Evolutionary conservation across 352 stramenopile species (phyloP).

Genomic region (Thalassiosira delicatula): DNA sequence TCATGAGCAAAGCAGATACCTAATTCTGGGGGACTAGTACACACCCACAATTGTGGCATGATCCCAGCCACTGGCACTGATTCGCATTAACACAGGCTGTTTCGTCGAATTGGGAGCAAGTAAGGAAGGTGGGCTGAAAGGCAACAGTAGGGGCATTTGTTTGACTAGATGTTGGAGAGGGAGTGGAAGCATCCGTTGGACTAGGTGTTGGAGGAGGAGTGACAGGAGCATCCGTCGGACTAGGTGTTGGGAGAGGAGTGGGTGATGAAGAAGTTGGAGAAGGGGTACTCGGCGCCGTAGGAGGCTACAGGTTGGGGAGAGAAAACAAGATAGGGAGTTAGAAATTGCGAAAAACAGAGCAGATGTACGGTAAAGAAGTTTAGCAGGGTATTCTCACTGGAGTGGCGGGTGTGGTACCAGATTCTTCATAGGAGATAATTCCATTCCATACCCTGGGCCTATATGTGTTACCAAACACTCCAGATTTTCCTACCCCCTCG

Average conservation of each 20-base stretch:
- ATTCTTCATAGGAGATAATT: too few relatives aligned
- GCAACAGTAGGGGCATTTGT: not conserved
- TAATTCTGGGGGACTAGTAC: not conserved
- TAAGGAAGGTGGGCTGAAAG: not conserved
- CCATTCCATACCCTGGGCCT: too few relatives aligned
- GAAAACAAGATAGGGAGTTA: too few relatives aligned
- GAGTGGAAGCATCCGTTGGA: not conserved
- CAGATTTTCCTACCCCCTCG: too few relatives aligned
- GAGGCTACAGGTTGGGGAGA: too few relatives aligned
- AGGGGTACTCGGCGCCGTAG: too few relatives aligned
- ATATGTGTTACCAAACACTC: too few relatives aligned
- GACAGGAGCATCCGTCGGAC: not conserved
- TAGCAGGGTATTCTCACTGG: too few relatives aligned
- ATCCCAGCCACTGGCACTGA: not conserved
- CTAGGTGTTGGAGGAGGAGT: not conserved
- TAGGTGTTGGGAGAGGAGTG: not conserved
- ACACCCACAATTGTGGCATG: not conserved
- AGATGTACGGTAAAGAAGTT: too few relatives aligned
- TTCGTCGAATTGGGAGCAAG: not conserved
- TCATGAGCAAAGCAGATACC: too few relatives aligned
- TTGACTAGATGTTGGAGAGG: not conserved
- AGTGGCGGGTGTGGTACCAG: too few relatives aligned
- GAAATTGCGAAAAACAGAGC: too few relatives aligned
- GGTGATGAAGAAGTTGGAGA: not conserved
- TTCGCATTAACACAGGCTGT: not conserved